Base-by-base conservation (phyloP, 192 early-diverging fungal species). In the Coemansia sp. region DNA sequence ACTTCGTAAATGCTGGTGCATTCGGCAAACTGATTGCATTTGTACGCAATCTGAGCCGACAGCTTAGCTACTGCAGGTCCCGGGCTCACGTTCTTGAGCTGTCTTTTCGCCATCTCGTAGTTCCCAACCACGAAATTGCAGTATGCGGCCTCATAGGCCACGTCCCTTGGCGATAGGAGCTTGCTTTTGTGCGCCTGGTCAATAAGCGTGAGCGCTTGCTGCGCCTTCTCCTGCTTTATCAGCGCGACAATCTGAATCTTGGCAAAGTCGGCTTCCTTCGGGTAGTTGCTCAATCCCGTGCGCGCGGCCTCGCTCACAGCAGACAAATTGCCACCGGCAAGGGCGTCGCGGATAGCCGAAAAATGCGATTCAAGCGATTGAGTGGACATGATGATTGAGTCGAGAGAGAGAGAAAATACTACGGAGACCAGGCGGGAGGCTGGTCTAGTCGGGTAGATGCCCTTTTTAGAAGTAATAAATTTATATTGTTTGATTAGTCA, bases 11-110 rank as follows among this genome's bases (percentile, higher is more conserved):
- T 58, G 8, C 57, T 47, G 20, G 70, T 35, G 57, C 79, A 82
- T 38, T 76, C 67, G 15, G 53, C 42, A 64, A 71, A 83, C 24
- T 70, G 47, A 35, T 65, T 65, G 42, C 65, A 47, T 32, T 77
- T 83, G 76, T 77, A 83, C 25, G 75, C 75, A 68, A 83, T 71
- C 62, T 83, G 80, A 11, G 80, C 80, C 14, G 60, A 29, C 65
- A 83, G 49, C 19, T 61, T 56, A 51, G 67, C 64, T 4, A 40
- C 56, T 4, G 51, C 45, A 5, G 43, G 53, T 6, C 75, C 64
- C 15, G 62, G 35, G 36, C 41, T 60, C 17, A 38, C 68, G 6
- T 66, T 42, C 36, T 51, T 51, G n/a, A 83, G 65, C 14, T 45
- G 31, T 1, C 22, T 38, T 25, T 53, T 43, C 27, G 80, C 71